phyloP scores from a whole-genome alignment of 208 protist species.

The Trichomonas vaginalis region DNA sequence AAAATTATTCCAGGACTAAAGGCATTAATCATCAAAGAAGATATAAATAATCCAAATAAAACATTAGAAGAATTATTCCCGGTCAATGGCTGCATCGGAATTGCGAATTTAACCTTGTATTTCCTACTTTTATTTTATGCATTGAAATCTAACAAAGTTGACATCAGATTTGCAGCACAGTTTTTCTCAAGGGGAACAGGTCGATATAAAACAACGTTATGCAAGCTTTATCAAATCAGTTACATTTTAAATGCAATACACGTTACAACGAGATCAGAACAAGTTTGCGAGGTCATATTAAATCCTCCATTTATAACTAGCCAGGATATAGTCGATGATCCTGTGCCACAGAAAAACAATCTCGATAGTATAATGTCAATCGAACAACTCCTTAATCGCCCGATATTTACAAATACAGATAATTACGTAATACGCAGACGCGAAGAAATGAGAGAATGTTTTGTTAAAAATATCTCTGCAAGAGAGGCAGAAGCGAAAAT shows the following conservation, averaged over 20 bases:
- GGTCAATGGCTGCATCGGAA: not conserved
- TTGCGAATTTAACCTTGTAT: not conserved
- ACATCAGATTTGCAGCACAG: not conserved
- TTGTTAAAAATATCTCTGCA: not conserved
- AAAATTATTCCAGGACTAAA: not conserved
- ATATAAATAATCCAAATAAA: not conserved
- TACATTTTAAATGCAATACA: not conserved
- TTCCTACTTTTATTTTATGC: not conserved
- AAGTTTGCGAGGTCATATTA: not conserved
- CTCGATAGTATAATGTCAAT: not conserved
- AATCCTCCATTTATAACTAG: not conserved
- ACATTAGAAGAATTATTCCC: not conserved
- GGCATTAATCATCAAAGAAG: not conserved
- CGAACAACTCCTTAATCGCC: not conserved
- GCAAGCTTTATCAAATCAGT: not conserved
- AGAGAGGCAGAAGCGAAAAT: not conserved
- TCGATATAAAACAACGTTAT: not conserved
- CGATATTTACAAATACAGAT: not conserved
- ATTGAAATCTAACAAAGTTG: not conserved
- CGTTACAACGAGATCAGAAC: not conserved
- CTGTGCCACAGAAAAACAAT: not conserved
- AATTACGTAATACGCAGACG: not conserved
- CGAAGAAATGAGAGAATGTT: not conserved
- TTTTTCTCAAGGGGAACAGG: not conserved
- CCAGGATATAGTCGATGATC: not conserved